These are phyloP conservation scores for Xenoacremonium recifei DNA, from an alignment of 2,329 filamentous ascomycete genomes.

Conservation along the genomic window DNA sequence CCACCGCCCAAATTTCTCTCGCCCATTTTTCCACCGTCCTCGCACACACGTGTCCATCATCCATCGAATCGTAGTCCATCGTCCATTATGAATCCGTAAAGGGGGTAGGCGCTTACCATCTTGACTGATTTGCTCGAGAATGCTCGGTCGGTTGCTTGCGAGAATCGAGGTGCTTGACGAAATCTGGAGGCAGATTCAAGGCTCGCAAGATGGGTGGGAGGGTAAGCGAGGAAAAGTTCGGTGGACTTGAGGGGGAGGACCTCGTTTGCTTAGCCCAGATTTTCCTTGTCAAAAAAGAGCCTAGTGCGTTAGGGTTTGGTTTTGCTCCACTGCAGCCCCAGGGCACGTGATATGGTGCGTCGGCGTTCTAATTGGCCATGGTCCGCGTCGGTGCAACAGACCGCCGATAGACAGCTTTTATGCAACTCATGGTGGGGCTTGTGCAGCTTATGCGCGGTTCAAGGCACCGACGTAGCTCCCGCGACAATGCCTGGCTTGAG, in stretches of 20 bases:
- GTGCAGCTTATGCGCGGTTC: conserved; percentile 19
- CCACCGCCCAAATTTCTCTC: conserved; percentile 10
- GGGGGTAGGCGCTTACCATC: conserved; percentile 59
- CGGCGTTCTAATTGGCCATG: conserved; percentile 16
- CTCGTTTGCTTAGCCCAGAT: conserved; percentile 36
- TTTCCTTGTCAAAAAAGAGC: conserved; percentile 35
- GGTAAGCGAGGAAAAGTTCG: conserved; percentile 51
- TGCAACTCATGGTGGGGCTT: conserved; percentile 18
- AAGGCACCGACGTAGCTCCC: conserved; percentile 3
- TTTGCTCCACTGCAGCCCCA: no score
- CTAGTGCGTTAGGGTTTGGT: conserved; percentile 39
- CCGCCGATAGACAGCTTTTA: conserved; percentile 14
- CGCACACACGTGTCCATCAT: conserved; percentile 19
- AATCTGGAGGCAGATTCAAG: conserved; percentile 57
- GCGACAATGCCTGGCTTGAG: not conserved
- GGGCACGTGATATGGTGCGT: conserved; percentile 33
- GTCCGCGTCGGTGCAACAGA: conserved; percentile 15
- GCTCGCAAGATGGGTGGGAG: conserved; percentile 48
- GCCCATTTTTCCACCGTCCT: conserved; percentile 19
- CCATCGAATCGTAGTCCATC: conserved; percentile 10
- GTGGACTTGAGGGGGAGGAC: conserved; percentile 34
- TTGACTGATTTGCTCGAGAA: conserved; percentile 57
- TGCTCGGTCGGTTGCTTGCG: conserved; percentile 44
- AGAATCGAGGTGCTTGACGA: conserved; percentile 48
- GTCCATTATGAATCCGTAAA: conserved; percentile 9